Percentiles rank a stretch among this genome's conserved stretches.
Evolutionary conservation across 2,329 filamentous ascomycete species (phyloP).

Genomic region (Raffaelea arxii): DNA sequence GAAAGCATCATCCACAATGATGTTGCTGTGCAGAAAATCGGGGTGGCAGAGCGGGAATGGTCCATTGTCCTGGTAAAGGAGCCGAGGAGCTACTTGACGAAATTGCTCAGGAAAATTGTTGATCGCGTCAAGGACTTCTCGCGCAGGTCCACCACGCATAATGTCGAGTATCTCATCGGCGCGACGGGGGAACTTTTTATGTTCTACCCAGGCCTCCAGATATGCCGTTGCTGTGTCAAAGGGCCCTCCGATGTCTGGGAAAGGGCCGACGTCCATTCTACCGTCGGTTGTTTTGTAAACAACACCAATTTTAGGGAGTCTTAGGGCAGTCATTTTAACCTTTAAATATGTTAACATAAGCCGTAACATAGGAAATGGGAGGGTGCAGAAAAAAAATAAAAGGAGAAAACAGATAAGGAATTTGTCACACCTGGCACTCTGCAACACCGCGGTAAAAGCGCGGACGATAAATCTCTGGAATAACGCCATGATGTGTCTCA

Average conservation of each 20-base stretch:
- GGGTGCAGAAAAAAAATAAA: neutral
- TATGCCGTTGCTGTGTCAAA: constrained; percentile 15
- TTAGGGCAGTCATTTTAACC: constrained; percentile 10
- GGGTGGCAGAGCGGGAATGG: constrained; percentile 22
- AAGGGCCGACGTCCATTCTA: constrained; percentile 12
- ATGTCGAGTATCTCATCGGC: constrained; percentile 11
- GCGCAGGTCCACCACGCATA: constrained; percentile 9
- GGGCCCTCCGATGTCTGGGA: constrained; percentile 11
- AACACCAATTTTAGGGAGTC: constrained; percentile 12
- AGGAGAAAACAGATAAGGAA: constrained; percentile 4
- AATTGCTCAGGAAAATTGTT: constrained; percentile 7
- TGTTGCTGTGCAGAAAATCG: constrained; percentile 23
- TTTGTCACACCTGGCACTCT: too few species aligned
- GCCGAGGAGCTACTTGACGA: constrained; percentile 5
- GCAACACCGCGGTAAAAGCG: constrained; percentile 11
- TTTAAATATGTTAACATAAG: neutral
- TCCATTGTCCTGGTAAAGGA: constrained; percentile 10
- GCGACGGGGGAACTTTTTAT: constrained; percentile 10
- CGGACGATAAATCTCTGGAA: constrained; percentile 5
- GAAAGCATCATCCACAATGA: constrained; percentile 19
- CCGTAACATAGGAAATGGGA: neutral
- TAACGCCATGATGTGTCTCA: constrained; percentile 13
- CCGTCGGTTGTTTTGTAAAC: constrained; percentile 6
- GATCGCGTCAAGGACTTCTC: constrained; percentile 10
- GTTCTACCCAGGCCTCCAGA: constrained; percentile 14